Conservation (phyloP, 2,329 filamentous ascomycete genomes). For the Exserohilum rostratum region DNA sequence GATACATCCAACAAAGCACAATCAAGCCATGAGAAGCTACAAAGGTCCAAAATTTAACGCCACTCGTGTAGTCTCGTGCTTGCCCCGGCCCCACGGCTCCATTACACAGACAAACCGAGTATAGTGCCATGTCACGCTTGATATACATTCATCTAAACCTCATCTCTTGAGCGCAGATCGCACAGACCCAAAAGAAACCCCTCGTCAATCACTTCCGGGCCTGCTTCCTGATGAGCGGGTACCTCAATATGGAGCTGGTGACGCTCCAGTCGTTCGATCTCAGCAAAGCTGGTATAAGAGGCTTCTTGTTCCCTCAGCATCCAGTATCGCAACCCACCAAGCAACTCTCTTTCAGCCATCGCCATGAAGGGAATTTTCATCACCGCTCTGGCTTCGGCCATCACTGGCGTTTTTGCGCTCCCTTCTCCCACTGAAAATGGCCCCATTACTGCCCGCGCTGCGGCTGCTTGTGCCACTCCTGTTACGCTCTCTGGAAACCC, state of each 20-base stretch:
- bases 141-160: conserved; percentile 41
- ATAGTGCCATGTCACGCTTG: conserved; percentile 33
- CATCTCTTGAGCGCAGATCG: conserved; percentile 32
- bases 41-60: conserved; percentile 16
- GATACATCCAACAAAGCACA: background rate
- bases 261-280: conserved; percentile 5
- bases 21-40: background rate
- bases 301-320: conserved; percentile 16
- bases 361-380: conserved; percentile 46
- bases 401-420: conserved; percentile 42
- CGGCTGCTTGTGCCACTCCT: conserved; percentile 41
- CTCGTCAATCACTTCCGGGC: conserved; percentile 41
- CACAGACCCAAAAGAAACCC: conserved; percentile 38
- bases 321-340: conserved; percentile 27
- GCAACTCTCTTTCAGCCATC: conserved; percentile 25
- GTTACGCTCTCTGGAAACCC: conserved; percentile 58
- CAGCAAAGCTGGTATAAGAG: conserved; percentile 39
- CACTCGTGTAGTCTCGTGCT: conserved; percentile 15
- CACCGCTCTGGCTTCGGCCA: conserved; percentile 43
- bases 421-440: conserved; percentile 42
- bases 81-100: conserved; percentile 13
- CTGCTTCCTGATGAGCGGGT: conserved; percentile 43
- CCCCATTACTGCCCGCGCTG: conserved; percentile 41
- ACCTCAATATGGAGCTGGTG: conserved; percentile 13
- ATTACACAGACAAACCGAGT: conserved; percentile 18